These are phyloP conservation scores for Golovinomyces cichoracearum DNA, from an alignment of 2,329 filamentous ascomycete species.

Conservation along the genomic window DNA sequence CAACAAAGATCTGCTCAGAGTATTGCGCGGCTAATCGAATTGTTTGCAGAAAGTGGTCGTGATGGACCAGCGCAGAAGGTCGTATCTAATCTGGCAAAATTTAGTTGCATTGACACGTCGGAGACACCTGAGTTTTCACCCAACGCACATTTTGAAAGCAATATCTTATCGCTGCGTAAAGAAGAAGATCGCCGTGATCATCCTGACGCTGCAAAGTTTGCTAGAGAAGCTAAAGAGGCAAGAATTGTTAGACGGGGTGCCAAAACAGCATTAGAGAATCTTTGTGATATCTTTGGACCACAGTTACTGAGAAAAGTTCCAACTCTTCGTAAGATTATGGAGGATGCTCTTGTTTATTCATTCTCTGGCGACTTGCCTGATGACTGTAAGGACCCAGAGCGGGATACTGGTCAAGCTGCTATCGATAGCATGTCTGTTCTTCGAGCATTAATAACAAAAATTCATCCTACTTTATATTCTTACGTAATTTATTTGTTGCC, in stretches of 20 bases:
- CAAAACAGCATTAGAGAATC: constrained; percentile 75
- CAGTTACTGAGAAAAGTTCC: constrained; percentile 61
- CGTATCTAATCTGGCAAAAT: constrained; percentile 84
- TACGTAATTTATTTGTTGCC: constrained; percentile 70
- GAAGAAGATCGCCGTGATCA: constrained; percentile 91
- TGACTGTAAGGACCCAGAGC: constrained; percentile 47
- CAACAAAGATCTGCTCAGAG: constrained; percentile 68
- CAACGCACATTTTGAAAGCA: constrained; percentile 50
- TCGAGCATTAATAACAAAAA: constrained; percentile 73
- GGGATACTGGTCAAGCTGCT: constrained; percentile 64
- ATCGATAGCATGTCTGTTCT: constrained; percentile 85
- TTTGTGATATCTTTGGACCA: constrained; percentile 54
- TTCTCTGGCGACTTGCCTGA: constrained; percentile 47
- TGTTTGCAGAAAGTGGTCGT: constrained; percentile 58
- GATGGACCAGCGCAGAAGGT: constrained; percentile 82
- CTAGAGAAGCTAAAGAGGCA: constrained; percentile 66
- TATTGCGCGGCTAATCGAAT: constrained; percentile 59
- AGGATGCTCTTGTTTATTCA: constrained; percentile 48
- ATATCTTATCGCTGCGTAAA: constrained; percentile 81
- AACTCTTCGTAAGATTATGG: constrained; percentile 56
- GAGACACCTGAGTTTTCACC: constrained; percentile 88
- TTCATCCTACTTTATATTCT: constrained; percentile 45
- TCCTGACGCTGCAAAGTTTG: constrained; percentile 70
- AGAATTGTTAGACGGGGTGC: constrained; percentile 76
- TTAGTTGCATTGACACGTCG: constrained; percentile 89